Evolutionary conservation across 805 yeast species (phyloP), one percentile per base, ranked within the genome.

Genomic region (Kazachstania psychrophila): DNA sequence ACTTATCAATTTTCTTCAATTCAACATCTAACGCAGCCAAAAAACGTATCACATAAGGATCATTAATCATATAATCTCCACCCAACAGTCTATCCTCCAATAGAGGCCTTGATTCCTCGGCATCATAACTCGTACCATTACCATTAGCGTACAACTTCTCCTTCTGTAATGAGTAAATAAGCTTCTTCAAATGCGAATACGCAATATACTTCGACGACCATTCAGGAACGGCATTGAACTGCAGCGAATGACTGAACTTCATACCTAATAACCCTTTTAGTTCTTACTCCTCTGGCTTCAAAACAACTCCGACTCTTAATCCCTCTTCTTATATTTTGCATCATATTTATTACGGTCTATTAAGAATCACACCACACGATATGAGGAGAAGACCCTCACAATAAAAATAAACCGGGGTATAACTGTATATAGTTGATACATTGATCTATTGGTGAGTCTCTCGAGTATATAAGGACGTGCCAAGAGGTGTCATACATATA

Each of bases 141-240:
- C 28, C n/a, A 12, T 36, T 26, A 13, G 39, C 23, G 32, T 60
- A 60, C 28, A 60, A 42, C 41, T 58, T 51, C 37, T 82, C 86
- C 51, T 88, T 70, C 54, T 92, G 96, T 32, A 89, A 67, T 13
- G 77, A 68, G 58, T 88, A 89, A 20, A 88, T 82, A 28, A 83
- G 70, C 62, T 84, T 85, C 59, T 92, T 89, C 41, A 92, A 66
- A 26, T 83, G 78, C 1, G 95, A 82, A 60, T 89, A 89, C 38
- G 94, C 88, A 39, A 89, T 79, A 60, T 89, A 89, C 56, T 83
- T 77, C 19, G 94, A 78, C 10, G 95, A 75, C 98, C 98, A 89
- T 59, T 92, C 97, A 2, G 98, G 96, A 4, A 92, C 97, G 17
- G 97, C 95, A 60, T 89, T 89, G 63, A 89, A 88, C 69, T 89